Evolutionary conservation across 2,329 filamentous ascomycete genomes (phyloP).

Genomic region (Fusarium begoniae): DNA sequence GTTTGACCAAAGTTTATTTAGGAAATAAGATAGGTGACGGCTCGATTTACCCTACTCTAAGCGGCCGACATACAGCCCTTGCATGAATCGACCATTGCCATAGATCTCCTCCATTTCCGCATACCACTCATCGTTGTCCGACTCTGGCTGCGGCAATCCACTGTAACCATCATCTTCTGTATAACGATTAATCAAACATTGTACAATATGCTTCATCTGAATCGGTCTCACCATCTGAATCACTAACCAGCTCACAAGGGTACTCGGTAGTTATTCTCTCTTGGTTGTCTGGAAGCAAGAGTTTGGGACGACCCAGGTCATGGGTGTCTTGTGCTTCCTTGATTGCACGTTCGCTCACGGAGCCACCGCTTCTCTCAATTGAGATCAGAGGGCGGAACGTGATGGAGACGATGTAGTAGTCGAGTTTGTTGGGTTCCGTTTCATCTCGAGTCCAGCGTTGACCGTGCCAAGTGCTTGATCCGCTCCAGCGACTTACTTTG

Average conservation of each 20-base stretch:
- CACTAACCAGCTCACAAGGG: background rate
- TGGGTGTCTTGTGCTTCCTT: background rate
- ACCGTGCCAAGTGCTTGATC: conserved; percentile 53
- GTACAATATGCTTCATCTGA: background rate
- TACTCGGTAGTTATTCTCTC: background rate
- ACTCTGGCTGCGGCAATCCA: too few relatives aligned
- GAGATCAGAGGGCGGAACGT: conserved; percentile 43
- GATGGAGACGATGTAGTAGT: conserved; percentile 56
- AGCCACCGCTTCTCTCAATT: conserved; percentile 32
- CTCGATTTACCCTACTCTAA: background rate
- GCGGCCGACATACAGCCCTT: background rate
- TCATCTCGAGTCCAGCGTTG: conserved; percentile 56
- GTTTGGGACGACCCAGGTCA: background rate
- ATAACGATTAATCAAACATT: background rate
- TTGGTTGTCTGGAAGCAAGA: conserved; percentile 2
- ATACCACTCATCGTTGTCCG: background rate
- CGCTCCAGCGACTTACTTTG: conserved; percentile 53
- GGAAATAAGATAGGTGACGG: background rate
- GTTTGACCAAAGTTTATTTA: background rate
- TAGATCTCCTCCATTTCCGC: background rate
- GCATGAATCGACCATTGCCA: background rate
- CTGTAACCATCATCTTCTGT: too few relatives aligned
- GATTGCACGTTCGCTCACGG: conserved; percentile 12
- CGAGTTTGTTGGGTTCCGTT: conserved; percentile 47
- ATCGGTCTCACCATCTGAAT: background rate